Evolutionary conservation across 139 green algal species (phyloP), one percentile per base, ranked within the genome.

Genomic region (Choricystis sp.): DNA sequence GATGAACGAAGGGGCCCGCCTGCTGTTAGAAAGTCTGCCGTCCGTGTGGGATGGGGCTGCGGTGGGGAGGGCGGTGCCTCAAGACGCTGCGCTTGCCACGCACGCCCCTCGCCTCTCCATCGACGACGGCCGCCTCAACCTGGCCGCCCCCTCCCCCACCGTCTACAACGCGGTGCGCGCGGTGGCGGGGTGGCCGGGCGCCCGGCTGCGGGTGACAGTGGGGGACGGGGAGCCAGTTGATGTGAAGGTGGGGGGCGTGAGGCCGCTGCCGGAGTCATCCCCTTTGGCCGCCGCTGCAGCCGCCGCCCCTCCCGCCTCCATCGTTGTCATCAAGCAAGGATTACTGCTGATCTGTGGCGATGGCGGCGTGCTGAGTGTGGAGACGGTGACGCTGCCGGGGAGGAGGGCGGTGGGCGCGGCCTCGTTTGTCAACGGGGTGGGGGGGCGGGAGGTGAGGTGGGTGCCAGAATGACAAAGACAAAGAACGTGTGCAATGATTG

Each of bases 101-200:
- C 79, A 89, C 63, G 87, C 87, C 2, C 66, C 86, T n/a, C 94
- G 94, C 79, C 70, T 92, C 31, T 69, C 24, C 0, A 85, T 80
- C 20, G 84, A 88, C 60, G 90, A 97, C 57, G 71, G 66, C 0
- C 16, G 72, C 23, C 74, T 97, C 3, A 68, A 89, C 66, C 92
- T 95, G 90, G 88, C 0, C 2, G 29, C 19, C 28, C 20, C 20
- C 76, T 91, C 58, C 88, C 95, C n/a, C 74, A 16, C 40, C 40
- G 40, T 52, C 9, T 52, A 16, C 9, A 89, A 94, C 77, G 79
- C 89, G 56, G 85, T 96, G 26, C 70, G 86, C 4, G 86, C 66
- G 16, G 89, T 94, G 77, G 81, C 79, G 14, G 78, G 78, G 16
- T 94, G 83, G 87, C 86, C 90, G 2, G 80, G 82, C 29, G 91